Percentiles rank a stretch among this genome's conserved stretches.
These are phyloP conservation scores for Pseudomassariella vexata DNA, from an alignment of 2,329 filamentous ascomycete genomes.

Conservation along the genomic window DNA sequence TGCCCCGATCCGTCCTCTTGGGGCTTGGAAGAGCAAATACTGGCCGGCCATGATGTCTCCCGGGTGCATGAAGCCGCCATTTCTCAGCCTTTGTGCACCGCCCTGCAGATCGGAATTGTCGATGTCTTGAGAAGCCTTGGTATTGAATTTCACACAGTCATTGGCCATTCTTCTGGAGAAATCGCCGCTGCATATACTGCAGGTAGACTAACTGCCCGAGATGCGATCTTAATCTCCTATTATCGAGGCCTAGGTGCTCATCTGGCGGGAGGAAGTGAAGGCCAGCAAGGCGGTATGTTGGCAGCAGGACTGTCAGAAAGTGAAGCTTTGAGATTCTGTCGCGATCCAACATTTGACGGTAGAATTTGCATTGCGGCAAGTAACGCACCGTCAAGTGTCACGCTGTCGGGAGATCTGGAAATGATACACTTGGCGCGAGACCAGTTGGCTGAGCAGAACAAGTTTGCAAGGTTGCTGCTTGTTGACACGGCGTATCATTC, in stretches of 20 bases:
- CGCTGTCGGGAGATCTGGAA: slow-evolving; percentile 22
- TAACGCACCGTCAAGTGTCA: slow-evolving; percentile 20
- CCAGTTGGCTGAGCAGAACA: slow-evolving; percentile 12
- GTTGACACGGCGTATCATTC: slow-evolving; percentile 46
- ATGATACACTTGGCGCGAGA: slow-evolving; percentile 13
- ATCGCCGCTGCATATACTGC: slow-evolving; percentile 26
- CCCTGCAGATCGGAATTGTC: slow-evolving; percentile 42
- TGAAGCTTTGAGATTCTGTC: slow-evolving; percentile 19
- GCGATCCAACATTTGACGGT: slow-evolving; percentile 12
- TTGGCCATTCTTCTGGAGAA: slow-evolving; percentile 24
- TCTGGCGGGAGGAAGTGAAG: slow-evolving; percentile 14
- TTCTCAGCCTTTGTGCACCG: slow-evolving; percentile 47
- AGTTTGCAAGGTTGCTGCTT: slow-evolving; percentile 28
- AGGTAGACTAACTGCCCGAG: slow-evolving; percentile 17
- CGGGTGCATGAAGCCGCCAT: slow-evolving; percentile 31
- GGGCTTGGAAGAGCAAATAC: slow-evolving; percentile 28
- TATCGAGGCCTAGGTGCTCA: slow-evolving; percentile 21
- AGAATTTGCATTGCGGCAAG: slow-evolving; percentile 20
- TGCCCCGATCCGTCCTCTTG: slow-evolving; percentile 20
- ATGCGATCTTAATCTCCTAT: slow-evolving; percentile 24
- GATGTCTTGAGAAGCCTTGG: slow-evolving; percentile 23
- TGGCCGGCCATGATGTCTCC: slow-evolving; percentile 19
- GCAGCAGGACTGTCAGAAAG: slow-evolving; percentile 18
- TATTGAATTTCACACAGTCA: slow-evolving; percentile 23
- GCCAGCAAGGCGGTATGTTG: slow-evolving; percentile 22